A percentile compares a stretch with the other conserved stretches of the same genome.
Conservation (phyloP, 2,329 filamentous ascomycete genomes). For the Colletotrichum sp. region DNA sequence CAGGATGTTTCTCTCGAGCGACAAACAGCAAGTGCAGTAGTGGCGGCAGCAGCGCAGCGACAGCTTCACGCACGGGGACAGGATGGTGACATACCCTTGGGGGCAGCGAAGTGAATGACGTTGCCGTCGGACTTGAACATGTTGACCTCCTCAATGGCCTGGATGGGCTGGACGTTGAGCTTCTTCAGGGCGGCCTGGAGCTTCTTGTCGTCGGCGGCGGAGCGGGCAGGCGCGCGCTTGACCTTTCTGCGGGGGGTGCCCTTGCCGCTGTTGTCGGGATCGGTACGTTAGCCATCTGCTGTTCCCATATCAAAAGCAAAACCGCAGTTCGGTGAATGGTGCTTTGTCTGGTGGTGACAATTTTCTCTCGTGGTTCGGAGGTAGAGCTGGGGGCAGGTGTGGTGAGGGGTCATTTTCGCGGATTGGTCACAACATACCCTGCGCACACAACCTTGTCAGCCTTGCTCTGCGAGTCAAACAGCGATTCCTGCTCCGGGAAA, state of each 20-base stretch:
- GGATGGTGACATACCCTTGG: constrained; percentile 76
- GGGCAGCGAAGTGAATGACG: constrained; percentile 98
- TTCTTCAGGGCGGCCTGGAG: constrained; percentile 97
- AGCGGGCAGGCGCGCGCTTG: constrained; percentile 95
- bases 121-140: constrained; percentile 99
- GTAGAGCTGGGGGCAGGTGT: not conserved
- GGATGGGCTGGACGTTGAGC: constrained; percentile 99
- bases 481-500: not conserved
- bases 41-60: not conserved
- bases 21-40: not conserved
- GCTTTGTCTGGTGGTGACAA: not conserved
- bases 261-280: constrained; percentile 72
- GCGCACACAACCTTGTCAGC: constrained; percentile 11
- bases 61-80: not conserved
- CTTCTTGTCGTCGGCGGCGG: constrained; percentile 99
- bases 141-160: constrained; percentile 99
- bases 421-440: constrained; percentile 39
- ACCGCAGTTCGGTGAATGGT: not conserved
- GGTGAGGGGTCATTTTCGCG: constrained; percentile 19
- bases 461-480: constrained; percentile 9
- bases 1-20: not conserved
- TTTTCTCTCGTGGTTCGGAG: not conserved
- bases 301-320: not conserved
- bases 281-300: constrained; percentile 30
- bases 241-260: constrained; percentile 96